Conservation (phyloP, 257 asterid species). For the Solanum boliviense region DNA sequence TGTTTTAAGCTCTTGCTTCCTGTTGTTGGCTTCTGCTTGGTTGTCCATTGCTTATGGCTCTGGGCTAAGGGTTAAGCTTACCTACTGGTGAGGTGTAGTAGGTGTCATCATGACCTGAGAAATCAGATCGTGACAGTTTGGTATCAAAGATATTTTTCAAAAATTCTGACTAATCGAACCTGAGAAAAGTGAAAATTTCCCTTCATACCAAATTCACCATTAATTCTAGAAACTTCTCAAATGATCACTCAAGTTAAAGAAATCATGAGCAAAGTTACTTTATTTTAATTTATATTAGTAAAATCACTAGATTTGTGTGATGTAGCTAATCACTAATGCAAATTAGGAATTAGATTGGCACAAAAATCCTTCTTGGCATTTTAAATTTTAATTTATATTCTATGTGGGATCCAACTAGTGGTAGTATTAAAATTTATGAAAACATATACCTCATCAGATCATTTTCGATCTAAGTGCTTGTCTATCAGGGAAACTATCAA, state of each 20-base stretch:
- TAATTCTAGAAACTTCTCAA: not conserved
- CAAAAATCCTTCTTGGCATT: not conserved
- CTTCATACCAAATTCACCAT: fast-evolving
- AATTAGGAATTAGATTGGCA: not conserved
- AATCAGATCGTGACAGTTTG: too few species aligned
- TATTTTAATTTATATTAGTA: not conserved
- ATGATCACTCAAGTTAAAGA: not conserved
- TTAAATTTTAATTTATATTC: not conserved
- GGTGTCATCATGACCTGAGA: too few species aligned
- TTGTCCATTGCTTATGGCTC: too few species aligned
- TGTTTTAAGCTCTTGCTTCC: too few species aligned
- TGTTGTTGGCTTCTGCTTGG: too few species aligned
- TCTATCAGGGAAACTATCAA: too few species aligned
- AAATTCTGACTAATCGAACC: not conserved
- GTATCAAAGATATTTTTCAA: not conserved
- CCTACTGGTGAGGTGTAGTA: too few species aligned
- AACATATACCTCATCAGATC: not conserved
- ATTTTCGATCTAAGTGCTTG: not conserved
- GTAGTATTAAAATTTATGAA: not conserved
- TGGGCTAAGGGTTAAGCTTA: too few species aligned
- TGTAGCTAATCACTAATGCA: not conserved
- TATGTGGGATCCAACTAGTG: not conserved
- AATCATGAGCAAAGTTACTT: not conserved
- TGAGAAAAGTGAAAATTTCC: not conserved
- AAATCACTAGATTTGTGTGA: not conserved